Base-by-base conservation (phyloP, 2,329 filamentous ascomycete genomes). In the Sporothrix luriei region DNA sequence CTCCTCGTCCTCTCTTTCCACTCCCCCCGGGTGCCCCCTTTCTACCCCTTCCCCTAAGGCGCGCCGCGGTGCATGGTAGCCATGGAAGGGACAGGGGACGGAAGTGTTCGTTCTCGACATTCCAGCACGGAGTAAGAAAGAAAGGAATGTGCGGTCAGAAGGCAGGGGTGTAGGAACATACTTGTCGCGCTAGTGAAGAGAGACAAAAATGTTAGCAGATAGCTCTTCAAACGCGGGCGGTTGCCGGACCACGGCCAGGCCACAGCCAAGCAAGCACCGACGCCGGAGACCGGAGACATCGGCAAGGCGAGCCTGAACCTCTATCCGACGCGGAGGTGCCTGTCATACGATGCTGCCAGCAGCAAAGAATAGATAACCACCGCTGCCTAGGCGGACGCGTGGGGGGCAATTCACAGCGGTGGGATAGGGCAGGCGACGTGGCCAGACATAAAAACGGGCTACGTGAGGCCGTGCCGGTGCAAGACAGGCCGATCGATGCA, bases 161-260 rank as follows among this genome's bases (percentile, higher is more conserved):
- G 43, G 10, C 13, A 49, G 16, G 16, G 24, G 33, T 54, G 21
- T 14, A 54, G 19, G 16, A 19, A 62, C 69, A 55, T 70, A 70
- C 69, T 67, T 70, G 33, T 67, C 65, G 65, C 65, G 65, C 65
- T 67, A 55, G 64, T 66, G 14, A 13, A 33, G 29, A 43, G 29
- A 66, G 51, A 67, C 29, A 46, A 16, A 9, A 67, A 24, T 26
- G 49, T 67, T 67, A 67, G 65, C 65, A 57, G 24, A 48, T 55
- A 48, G 65, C 38, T 55, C 38, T 40, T 46, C 19, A 54, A 54
- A 46, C 33, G 57, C 40, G 57, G 38, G 38, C 11, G 14, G 14
- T 2, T n/a, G 10, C 14, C 14, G 57, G 26, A 11, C 24, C 21
- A n/a, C 10, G 11, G 40, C 38, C 24, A 43, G 21, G 19, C 14